A percentile compares a stretch with the other conserved stretches of the same genome.
phyloP scores from a whole-genome alignment of 345 rosid genomes.

The Reutealis trisperma region DNA sequence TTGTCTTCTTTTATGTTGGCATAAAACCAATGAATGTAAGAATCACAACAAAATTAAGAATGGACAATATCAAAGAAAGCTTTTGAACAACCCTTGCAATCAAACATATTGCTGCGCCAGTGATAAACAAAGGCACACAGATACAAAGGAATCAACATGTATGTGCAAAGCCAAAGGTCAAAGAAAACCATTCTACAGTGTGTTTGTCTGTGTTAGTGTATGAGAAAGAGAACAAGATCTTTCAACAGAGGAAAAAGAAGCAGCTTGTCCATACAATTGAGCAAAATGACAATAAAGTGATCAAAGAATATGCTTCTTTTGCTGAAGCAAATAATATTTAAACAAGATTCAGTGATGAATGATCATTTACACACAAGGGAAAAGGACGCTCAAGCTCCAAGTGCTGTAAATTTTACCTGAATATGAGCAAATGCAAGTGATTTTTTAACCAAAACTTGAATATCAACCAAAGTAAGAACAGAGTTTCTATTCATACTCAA shows the following conservation, averaged over 20 bases:
- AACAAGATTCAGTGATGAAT: slow-evolving; percentile 19
- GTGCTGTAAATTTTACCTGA: slow-evolving; percentile 15
- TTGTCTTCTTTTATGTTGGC: too few species aligned
- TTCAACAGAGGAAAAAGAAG: neutral
- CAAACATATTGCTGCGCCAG: neutral
- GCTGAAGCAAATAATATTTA: slow-evolving; percentile 1
- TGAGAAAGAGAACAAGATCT: neutral
- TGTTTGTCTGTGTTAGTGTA: neutral
- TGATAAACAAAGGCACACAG: too few species aligned
- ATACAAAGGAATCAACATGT: neutral
- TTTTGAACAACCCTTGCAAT: too few species aligned
- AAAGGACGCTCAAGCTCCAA: slow-evolving; percentile 12
- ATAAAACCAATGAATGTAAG: too few species aligned
- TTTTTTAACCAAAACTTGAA: slow-evolving; percentile 20
- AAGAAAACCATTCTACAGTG: neutral
- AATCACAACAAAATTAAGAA: too few species aligned
- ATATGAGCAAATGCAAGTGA: slow-evolving; percentile 20
- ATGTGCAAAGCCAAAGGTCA: neutral
- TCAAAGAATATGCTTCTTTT: slow-evolving; percentile 9
- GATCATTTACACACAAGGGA: slow-evolving; percentile 5
- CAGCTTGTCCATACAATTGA: neutral
- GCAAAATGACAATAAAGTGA: slow-evolving; percentile 16
- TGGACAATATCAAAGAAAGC: too few species aligned
- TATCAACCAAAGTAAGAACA: slow-evolving; percentile 13
- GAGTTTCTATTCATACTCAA: slow-evolving; percentile 52